Evolutionary conservation across 2,329 filamentous ascomycete species (phyloP).

Genomic region (Clonostachys byssicola): DNA sequence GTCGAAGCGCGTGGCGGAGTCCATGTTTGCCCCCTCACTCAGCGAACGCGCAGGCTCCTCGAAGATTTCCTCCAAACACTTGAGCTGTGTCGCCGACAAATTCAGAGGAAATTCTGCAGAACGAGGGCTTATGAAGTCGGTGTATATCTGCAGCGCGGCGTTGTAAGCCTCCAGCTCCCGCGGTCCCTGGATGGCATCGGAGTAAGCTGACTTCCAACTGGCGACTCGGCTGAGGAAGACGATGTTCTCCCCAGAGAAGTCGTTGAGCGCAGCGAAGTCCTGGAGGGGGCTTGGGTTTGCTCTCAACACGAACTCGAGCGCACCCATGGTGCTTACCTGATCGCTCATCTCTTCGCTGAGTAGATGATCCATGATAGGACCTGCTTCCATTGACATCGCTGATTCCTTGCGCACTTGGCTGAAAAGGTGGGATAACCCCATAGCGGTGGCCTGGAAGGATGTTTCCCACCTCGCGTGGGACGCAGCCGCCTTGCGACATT

Average conservation of each 20-base stretch:
- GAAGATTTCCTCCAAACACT: conserved; percentile 51
- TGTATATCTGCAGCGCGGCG: conserved; percentile 56
- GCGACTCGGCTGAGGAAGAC: conserved; percentile 57
- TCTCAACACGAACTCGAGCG: conserved; percentile 56
- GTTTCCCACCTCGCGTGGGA: conserved; percentile 37
- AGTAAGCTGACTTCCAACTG: conserved; percentile 25
- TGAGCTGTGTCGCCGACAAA: conserved; percentile 53
- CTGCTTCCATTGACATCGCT: conserved; percentile 4
- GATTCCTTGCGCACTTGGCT: conserved; percentile 8
- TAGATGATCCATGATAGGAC: too few relatives aligned
- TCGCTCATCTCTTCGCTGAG: conserved; percentile 3
- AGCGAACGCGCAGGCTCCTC: conserved; percentile 44
- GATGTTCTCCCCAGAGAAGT: conserved; percentile 70
- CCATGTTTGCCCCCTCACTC: conserved; percentile 29
- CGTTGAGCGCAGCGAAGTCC: conserved; percentile 58
- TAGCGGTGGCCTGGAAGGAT: conserved; percentile 11
- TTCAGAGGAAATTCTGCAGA: conserved; percentile 66
- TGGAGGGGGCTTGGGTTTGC: conserved; percentile 57
- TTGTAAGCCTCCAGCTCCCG: conserved; percentile 40
- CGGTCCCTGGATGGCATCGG: conserved; percentile 20
- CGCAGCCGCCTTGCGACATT: conserved; percentile 35
- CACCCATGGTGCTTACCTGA: conserved; percentile 42
- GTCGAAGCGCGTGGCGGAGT: conserved; percentile 39
- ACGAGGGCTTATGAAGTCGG: conserved; percentile 53
- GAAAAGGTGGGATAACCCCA: conserved; percentile 6